A percentile compares a stretch with the other conserved stretches of the same genome.
phyloP scores from a whole-genome alignment of 257 asterid species.

The Scutellaria barbata region DNA sequence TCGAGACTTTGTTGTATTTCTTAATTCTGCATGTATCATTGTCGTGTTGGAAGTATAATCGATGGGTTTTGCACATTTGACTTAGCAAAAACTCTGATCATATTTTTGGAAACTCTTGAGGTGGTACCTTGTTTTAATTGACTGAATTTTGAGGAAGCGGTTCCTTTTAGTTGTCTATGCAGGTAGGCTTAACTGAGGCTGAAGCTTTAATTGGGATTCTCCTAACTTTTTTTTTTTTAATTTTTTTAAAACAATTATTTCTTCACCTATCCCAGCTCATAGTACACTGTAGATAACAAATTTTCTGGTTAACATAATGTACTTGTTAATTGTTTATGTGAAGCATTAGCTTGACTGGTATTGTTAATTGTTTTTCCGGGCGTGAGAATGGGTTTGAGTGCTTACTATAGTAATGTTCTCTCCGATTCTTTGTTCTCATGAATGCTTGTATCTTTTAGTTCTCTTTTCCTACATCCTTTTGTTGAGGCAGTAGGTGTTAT shows the following conservation, averaged over 20 bases:
- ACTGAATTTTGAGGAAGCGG: not conserved
- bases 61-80: constrained; percentile 20
- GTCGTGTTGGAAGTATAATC: not conserved
- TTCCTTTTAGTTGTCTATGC: not conserved
- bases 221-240: not conserved
- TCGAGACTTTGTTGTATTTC: constrained; percentile 6
- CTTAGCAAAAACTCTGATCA: constrained; percentile 26
- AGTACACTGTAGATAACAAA: constrained; percentile 1
- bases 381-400: not conserved
- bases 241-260: not conserved
- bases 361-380: constrained; percentile 7
- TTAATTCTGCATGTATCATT: not conserved
- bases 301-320: not conserved
- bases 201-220: constrained; percentile 1
- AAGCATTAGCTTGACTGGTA: constrained; percentile 18
- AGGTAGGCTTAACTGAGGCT: not conserved
- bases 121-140: not conserved
- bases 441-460: constrained; percentile 2
- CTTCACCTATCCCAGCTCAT: constrained; percentile 13
- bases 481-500: not conserved
- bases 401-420: not conserved
- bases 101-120: constrained; percentile 2
- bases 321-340: not conserved
- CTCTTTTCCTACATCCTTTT: not conserved
- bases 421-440: not conserved